phyloP scores from a whole-genome alignment of 768 basidiomycete species.

The Thelephora ganbajun region DNA sequence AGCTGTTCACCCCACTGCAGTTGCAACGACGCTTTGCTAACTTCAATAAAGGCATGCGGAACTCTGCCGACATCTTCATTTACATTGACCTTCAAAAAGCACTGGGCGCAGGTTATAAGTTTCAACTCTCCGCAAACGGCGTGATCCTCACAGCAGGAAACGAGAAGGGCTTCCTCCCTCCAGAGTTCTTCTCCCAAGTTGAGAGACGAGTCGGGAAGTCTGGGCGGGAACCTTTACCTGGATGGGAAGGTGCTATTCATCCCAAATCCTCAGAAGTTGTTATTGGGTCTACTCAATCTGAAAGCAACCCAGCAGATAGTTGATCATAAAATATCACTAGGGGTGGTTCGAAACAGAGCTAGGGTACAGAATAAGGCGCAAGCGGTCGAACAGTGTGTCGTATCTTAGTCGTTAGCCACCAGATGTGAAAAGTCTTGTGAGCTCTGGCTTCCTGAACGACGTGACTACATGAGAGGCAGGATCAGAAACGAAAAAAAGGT shows the following conservation, averaged over 20 bases:
- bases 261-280: too few relatives aligned
- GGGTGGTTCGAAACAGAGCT: too few relatives aligned
- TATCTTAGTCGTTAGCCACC: too few relatives aligned
- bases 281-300: too few relatives aligned
- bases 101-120: constrained; percentile 50
- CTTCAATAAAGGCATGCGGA: constrained; percentile 56
- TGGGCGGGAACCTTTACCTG: constrained; percentile 7
- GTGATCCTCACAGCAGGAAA: constrained; percentile 81
- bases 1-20: not conserved
- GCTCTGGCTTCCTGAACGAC: too few relatives aligned
- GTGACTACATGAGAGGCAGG: too few relatives aligned
- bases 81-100: constrained; percentile 68
- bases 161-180: constrained; percentile 40
- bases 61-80: constrained; percentile 63
- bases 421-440: too few relatives aligned
- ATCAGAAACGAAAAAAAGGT: too few relatives aligned
- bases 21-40: not conserved
- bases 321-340: too few relatives aligned
- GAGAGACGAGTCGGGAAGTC: constrained; percentile 28
- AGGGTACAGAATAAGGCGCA: too few relatives aligned
- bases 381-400: too few relatives aligned
- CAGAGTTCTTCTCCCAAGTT: constrained; percentile 58
- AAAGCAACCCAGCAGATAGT: too few relatives aligned
- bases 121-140: constrained; percentile 75
- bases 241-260: constrained; percentile 10